Evolutionary conservation across 768 basidiomycete genomes (phyloP), one percentile per base, ranked within the genome.

Genomic region (Naganishia onofrii): DNA sequence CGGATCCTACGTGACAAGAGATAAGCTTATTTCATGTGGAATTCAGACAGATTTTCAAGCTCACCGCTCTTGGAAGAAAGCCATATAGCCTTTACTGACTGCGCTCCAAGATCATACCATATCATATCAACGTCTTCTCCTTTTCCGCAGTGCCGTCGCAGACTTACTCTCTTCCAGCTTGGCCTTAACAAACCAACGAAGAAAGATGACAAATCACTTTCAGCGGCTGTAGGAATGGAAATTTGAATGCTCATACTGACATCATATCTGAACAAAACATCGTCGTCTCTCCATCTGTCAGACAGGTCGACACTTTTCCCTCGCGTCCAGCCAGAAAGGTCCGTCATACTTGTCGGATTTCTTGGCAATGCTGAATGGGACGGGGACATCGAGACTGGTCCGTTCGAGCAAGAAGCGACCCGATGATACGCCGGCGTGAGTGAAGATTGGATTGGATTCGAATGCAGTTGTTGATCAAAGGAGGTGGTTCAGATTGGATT

Each of bases 31-130:
- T 10, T 1, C 9, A 23, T 12, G 5, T 0, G 6, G 15, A 5
- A 19, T 12, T 1, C 29, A 19, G 6, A 6, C 9, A 36, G 12
- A 10, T 26, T 23, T 26, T 2, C 23, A 10, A 32, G 26, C 84
- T 72, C 72, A 90, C 92, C 92, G 85, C 83, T 93, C 92, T 80
- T 87, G 86, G 81, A 94, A 93, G 83, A 93, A 94, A 69, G 77
- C 83, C 69, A 94, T 84, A 79, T 92, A 92, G 3, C 89, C 89
- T 74, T 93, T 89, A 51, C 72, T 75, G 85, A 55, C 82, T 89
- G 67, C 86, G 87, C 13, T 85, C 86, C 73, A 86, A 86, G 21
- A 88, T 85, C 9, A 81, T 85, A 67, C 77, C 44, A 21, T 17
- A 17, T 46, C 7, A 51, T n/a, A 21, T n/a, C 5, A 26, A 51